Evolutionary conservation across 495 filamentous ascomycete genomes (phyloP).

Genomic region (Chaetomidium leptoderma): DNA sequence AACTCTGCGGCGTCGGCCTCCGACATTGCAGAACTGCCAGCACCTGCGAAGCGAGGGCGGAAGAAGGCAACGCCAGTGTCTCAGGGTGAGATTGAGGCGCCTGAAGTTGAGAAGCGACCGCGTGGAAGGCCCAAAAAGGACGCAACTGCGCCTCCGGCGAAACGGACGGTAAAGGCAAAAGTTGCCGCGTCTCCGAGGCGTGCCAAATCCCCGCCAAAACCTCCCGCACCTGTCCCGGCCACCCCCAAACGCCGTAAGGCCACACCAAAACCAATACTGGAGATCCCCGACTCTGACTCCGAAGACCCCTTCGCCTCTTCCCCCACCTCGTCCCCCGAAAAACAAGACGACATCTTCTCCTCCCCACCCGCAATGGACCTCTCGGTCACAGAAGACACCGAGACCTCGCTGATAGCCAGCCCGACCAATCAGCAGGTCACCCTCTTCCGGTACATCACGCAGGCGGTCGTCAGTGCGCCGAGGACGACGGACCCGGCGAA

Average conservation of each 20-base stretch:
- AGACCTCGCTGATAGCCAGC: constrained; percentile 35
- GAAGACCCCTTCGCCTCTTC: constrained; percentile 30
- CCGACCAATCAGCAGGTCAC: constrained; percentile 38
- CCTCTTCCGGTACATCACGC: constrained; percentile 60
- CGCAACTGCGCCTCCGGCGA: constrained; percentile 8
- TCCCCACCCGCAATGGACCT: constrained; percentile 27
- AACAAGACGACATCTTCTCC: constrained; percentile 28
- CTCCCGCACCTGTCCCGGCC: constrained; percentile 17
- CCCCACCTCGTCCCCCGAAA: constrained; percentile 33
- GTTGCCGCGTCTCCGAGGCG: constrained; percentile 4
- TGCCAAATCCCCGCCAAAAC: constrained; percentile 14
- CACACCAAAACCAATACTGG: constrained; percentile 40
- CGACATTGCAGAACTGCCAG: background rate
- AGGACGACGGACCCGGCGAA: constrained; percentile 46
- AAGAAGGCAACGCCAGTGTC: background rate
- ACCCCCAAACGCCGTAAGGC: constrained; percentile 23
- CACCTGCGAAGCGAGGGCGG: background rate
- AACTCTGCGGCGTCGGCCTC: constrained; percentile 10
- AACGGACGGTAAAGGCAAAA: constrained; percentile 13
- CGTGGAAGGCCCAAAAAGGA: constrained; percentile 25
- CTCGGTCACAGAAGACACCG: constrained; percentile 39
- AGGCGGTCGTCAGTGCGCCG: constrained; percentile 53
- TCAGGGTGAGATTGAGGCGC: background rate
- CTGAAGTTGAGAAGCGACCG: background rate
- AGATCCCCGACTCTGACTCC: constrained; percentile 62